phyloP scores from a whole-genome alignment of 164 flowering plant genomes.

The Tetracentron sinense region DNA sequence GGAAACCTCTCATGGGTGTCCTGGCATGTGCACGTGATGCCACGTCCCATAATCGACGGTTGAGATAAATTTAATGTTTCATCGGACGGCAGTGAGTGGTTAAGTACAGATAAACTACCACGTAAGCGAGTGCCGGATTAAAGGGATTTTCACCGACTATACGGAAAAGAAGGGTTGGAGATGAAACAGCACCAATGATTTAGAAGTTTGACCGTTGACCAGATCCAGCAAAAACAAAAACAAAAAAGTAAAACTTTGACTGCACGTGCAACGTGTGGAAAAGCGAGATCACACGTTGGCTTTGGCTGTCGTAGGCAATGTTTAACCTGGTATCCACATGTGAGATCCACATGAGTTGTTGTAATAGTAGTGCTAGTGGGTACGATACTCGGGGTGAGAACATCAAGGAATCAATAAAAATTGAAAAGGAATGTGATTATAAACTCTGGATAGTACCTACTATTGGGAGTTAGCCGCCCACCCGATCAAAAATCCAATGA shows the following conservation, averaged over 20 bases:
- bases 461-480: too few relatives aligned
- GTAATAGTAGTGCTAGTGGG: constrained; percentile 16
- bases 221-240: constrained; percentile 23
- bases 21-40: constrained; percentile 2
- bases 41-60: background rate
- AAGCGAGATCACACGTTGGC: constrained; percentile 30
- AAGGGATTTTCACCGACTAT: constrained; percentile 8
- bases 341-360: constrained; percentile 29
- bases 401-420: background rate
- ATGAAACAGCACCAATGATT: constrained; percentile 17
- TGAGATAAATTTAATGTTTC: background rate
- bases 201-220: constrained; percentile 31
- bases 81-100: constrained; percentile 4
- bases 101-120: background rate
- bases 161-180: constrained; percentile 17
- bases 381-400: background rate
- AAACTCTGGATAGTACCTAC: too few relatives aligned
- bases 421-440: too few relatives aligned
- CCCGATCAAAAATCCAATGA: too few relatives aligned
- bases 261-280: constrained; percentile 28
- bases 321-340: constrained; percentile 21
- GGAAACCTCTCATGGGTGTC: background rate
- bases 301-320: constrained; percentile 29
- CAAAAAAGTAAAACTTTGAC: constrained; percentile 32
- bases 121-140: too few relatives aligned